A percentile compares a stretch with the other conserved stretches of the same genome.
Conservation (phyloP, 2,329 filamentous ascomycete species). For the Pestalotiopsis sp. region DNA sequence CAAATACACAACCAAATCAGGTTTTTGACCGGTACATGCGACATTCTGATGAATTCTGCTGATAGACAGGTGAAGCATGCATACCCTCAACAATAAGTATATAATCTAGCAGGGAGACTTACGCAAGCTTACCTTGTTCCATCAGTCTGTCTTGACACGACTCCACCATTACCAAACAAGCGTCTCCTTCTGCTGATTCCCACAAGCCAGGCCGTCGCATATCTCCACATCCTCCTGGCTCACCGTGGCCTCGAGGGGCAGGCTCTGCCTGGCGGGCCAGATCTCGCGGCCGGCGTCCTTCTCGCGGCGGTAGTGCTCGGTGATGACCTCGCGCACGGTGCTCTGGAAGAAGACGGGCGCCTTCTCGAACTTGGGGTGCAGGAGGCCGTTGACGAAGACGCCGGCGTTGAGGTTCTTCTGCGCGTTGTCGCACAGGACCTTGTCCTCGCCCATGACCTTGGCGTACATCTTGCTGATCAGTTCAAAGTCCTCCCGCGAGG, state of each 20-base stretch:
- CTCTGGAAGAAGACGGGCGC: slow-evolving; percentile 60
- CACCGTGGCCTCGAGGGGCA: background rate
- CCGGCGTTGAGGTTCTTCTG: slow-evolving; percentile 65
- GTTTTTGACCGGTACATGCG: too few relatives aligned
- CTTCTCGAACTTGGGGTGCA: slow-evolving; percentile 64
- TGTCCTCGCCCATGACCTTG: slow-evolving; percentile 67
- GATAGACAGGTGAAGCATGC: too few relatives aligned
- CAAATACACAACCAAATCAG: too few relatives aligned
- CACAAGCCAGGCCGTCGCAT: background rate
- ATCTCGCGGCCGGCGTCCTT: slow-evolving; percentile 47
- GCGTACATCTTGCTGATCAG: slow-evolving; percentile 62
- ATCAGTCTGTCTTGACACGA: too few relatives aligned
- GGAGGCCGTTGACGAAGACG: slow-evolving; percentile 63
- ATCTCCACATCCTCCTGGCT: background rate
- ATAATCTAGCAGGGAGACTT: too few relatives aligned
- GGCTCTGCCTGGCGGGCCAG: slow-evolving; percentile 46
- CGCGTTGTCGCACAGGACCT: slow-evolving; percentile 59
- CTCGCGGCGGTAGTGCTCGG: slow-evolving; percentile 49
- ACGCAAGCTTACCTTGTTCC: too few relatives aligned
- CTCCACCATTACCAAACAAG: background rate
- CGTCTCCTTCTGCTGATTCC: background rate
- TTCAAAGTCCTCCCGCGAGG: slow-evolving; percentile 58
- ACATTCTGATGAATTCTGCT: too few relatives aligned
- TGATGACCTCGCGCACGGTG: slow-evolving; percentile 48
- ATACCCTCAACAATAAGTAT: too few relatives aligned